These are phyloP conservation scores for Hypomyces rosellus DNA, from an alignment of 2,329 filamentous ascomycete species.

Conservation along the genomic window DNA sequence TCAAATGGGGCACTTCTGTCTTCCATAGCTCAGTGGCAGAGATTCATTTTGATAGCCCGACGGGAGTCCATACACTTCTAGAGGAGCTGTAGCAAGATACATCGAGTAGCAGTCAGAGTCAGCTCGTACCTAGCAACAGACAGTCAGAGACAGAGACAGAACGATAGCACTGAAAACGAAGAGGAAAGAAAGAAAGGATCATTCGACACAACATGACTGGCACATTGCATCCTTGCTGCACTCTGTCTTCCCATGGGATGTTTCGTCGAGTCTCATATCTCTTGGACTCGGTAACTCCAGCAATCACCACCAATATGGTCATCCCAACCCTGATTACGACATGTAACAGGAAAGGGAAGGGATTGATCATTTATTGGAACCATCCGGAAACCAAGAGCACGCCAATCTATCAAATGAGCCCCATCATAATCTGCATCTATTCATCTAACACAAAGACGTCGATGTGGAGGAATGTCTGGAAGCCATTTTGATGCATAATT, in stretches of 20 bases:
- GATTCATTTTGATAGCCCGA: conserved; percentile 35
- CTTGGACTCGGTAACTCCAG: conserved; percentile 3
- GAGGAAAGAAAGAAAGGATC: conserved; percentile 24
- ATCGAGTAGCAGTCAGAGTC: conserved; percentile 55
- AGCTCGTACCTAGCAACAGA: conserved; percentile 61
- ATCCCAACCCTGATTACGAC: conserved; percentile 4
- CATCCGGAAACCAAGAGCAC: not conserved
- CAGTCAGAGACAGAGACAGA: conserved; percentile 42
- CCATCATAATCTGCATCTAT: no score
- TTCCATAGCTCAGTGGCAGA: conserved; percentile 43
- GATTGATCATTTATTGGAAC: not conserved
- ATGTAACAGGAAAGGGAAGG: not conserved
- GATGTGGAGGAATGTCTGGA: not conserved
- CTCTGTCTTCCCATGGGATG: conserved; percentile 28
- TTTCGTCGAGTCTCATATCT: conserved; percentile 5
- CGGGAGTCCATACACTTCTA: conserved; percentile 33
- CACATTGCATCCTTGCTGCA: conserved; percentile 11
- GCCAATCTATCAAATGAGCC: not conserved
- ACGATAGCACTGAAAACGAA: conserved; percentile 61
- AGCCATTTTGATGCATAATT: not conserved
- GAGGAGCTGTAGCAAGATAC: conserved; percentile 48
- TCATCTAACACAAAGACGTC: not conserved
- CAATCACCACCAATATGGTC: conserved; percentile 6
- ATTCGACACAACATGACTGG: conserved; percentile 31
- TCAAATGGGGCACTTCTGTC: conserved; percentile 28